These are phyloP conservation scores for Daldinia loculata DNA, from an alignment of 495 filamentous ascomycete species.

Conservation along the genomic window DNA sequence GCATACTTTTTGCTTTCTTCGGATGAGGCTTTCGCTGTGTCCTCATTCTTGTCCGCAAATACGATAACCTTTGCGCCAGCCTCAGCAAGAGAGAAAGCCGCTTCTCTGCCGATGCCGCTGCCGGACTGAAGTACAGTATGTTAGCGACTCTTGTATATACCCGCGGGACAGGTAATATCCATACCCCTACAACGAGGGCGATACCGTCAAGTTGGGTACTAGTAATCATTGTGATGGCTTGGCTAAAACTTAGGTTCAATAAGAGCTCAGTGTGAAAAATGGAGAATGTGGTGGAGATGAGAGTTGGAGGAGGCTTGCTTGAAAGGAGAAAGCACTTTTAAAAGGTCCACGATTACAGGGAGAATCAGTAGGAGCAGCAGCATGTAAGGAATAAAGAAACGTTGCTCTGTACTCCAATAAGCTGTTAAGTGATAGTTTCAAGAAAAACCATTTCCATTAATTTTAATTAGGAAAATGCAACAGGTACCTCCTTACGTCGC, in stretches of 20 bases:
- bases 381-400: no score
- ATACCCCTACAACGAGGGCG: not conserved
- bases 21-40: conserved; percentile 28
- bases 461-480: no score
- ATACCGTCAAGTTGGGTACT: not conserved
- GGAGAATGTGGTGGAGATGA: not conserved
- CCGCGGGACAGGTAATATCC: not conserved
- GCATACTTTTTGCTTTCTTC: conserved; percentile 42
- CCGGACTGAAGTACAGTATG: not conserved
- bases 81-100: not conserved
- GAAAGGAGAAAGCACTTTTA: not conserved
- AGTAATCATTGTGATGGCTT: not conserved
- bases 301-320: not conserved
- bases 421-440: no score
- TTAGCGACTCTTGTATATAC: not conserved
- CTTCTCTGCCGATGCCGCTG: not conserved
- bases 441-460: no score
- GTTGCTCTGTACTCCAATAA: no score
- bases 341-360: no score
- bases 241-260: not conserved
- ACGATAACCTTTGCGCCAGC: conserved; percentile 39
- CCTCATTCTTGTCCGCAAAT: conserved; percentile 41
- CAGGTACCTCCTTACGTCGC: not conserved
- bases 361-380: no score
- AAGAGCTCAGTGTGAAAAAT: not conserved